phyloP scores from a whole-genome alignment of 2,329 filamentous ascomycete species.

The Trichocomaceae sp. region DNA sequence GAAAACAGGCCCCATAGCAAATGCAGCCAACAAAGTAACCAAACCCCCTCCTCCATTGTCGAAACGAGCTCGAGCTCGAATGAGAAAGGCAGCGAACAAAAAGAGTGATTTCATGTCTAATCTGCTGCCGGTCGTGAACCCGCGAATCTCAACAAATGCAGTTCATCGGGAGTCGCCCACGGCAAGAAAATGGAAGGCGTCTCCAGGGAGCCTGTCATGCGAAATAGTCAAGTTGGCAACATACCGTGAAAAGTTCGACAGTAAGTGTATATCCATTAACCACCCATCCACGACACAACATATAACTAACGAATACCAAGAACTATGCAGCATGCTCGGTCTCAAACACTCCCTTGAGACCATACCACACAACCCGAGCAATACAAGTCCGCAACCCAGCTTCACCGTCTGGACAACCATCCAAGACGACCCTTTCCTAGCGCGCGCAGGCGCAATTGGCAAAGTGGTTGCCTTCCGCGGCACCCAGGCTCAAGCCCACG shows the following conservation, averaged over 20 bases:
- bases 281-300: no score
- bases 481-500: conserved; percentile 12
- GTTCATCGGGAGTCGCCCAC: conserved; percentile 4
- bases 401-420: conserved; percentile 19
- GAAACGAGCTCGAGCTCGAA: not conserved
- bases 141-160: conserved; percentile 16
- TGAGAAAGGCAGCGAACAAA: not conserved
- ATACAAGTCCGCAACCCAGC: not conserved
- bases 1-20: not conserved
- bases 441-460: conserved; percentile 25
- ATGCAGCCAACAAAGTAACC: not conserved
- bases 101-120: conserved; percentile 14
- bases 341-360: conserved; percentile 11
- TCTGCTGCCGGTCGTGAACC: conserved; percentile 17
- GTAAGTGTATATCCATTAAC: conserved; percentile 14
- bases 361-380: not conserved
- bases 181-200: conserved; percentile 17
- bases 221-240: conserved; percentile 11
- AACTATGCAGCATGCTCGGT: conserved; percentile 20
- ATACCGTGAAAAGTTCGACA: conserved; percentile 16
- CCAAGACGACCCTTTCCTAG: conserved; percentile 22
- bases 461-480: conserved; percentile 12
- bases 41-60: not conserved
- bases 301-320: conserved; percentile 11
- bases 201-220: conserved; percentile 13